Evolutionary conservation across 139 green algal genomes (phyloP).

Genomic region (Asterochloris erici): DNA sequence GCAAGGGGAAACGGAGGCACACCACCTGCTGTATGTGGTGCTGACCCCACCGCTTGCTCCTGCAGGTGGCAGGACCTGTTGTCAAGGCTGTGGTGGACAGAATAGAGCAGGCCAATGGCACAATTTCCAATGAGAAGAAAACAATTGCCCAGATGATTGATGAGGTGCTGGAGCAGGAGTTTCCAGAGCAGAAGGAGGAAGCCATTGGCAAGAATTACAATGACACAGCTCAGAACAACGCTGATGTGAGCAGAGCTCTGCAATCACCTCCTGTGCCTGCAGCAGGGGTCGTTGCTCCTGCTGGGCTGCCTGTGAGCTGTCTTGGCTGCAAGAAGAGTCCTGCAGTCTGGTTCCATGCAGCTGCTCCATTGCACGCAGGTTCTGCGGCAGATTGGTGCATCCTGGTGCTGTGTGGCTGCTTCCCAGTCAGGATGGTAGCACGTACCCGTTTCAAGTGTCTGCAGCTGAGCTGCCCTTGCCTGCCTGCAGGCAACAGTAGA

Average conservation of each 20-base stretch:
- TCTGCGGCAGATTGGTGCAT: too few relatives aligned
- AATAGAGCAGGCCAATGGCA: constrained; percentile 2
- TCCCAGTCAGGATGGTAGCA: neutral
- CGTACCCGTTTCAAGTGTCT: neutral
- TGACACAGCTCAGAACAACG: constrained; percentile 39
- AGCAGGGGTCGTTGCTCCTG: too few relatives aligned
- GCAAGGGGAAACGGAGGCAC: too few relatives aligned
- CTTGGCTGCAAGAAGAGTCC: too few relatives aligned
- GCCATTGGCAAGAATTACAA: constrained; percentile 58
- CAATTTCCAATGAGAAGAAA: constrained; percentile 20
- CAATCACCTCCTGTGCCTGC: neutral
- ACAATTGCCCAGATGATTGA: constrained; percentile 53
- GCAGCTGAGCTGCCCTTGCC: neutral
- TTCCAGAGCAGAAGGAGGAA: constrained; percentile 46
- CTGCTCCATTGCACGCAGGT: too few relatives aligned
- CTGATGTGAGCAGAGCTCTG: constrained; percentile 32
- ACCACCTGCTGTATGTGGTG: too few relatives aligned
- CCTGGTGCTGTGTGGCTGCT: too few relatives aligned
- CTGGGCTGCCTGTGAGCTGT: too few relatives aligned
- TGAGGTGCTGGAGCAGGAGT: constrained; percentile 63
- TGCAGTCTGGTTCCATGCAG: too few relatives aligned
- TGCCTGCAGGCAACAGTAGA: constrained; percentile 47
- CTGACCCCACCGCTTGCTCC: neutral
- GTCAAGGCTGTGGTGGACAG: constrained; percentile 14
- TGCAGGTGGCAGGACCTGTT: constrained; percentile 9